phyloP scores from a whole-genome alignment of 331 rosid genomes.

The Cydonia oblonga region DNA sequence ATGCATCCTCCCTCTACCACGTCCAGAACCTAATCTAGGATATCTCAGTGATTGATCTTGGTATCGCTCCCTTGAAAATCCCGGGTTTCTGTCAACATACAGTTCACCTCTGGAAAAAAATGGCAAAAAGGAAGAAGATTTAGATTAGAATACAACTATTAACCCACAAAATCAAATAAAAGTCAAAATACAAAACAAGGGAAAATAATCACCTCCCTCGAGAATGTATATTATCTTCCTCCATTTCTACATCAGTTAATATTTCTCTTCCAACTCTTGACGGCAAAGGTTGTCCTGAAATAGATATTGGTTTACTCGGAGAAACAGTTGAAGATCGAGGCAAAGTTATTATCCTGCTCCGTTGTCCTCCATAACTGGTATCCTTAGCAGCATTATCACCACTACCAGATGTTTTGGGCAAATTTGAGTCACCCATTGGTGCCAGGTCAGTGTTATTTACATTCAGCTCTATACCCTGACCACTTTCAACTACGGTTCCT shows the following conservation, averaged over 20 bases:
- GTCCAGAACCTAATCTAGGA: conserved; percentile 46
- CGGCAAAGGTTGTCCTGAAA: conserved; percentile 34
- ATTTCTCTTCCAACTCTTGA: conserved; percentile 45
- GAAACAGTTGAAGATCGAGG: conserved; percentile 37
- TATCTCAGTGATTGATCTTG: conserved; percentile 57
- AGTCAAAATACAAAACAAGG: background rate
- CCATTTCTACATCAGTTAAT: conserved; percentile 30
- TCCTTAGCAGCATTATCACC: conserved; percentile 45
- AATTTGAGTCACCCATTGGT: conserved; percentile 17
- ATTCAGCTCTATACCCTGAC: conserved; percentile 31
- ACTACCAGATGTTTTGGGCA: conserved; percentile 25
- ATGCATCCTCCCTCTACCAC: conserved; percentile 55
- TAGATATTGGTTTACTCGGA: conserved; percentile 45
- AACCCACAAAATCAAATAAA: background rate
- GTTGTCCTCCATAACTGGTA: conserved; percentile 31
- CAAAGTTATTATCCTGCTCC: conserved; percentile 56
- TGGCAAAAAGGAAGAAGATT: conserved; percentile 1
- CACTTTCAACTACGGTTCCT: conserved; percentile 13
- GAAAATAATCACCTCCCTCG: conserved; percentile 60
- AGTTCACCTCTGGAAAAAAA: conserved; percentile 66
- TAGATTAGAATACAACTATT: conserved; percentile 1
- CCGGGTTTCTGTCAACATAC: conserved; percentile 38
- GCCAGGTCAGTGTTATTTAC: conserved; percentile 28
- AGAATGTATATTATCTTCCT: conserved; percentile 32
- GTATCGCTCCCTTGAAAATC: conserved; percentile 58